A percentile compares a stretch with the other conserved stretches of the same genome.
Conservation (phyloP, 495 filamentous ascomycete species). For the Neurospora sp. region DNA sequence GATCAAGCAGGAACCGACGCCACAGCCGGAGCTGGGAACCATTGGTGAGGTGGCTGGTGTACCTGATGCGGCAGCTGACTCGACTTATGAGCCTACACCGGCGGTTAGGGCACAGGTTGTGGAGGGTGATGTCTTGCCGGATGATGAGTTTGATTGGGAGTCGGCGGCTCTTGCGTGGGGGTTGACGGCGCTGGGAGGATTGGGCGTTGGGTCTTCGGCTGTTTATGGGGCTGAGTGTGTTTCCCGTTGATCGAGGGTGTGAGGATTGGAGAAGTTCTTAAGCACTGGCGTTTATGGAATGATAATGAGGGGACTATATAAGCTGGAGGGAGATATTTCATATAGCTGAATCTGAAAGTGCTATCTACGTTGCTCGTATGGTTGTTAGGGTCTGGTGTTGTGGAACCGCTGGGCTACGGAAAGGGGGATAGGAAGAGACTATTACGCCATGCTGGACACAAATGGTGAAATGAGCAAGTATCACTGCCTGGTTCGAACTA, state of each 20-base stretch:
- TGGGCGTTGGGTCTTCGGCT: slow-evolving; percentile 29
- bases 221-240: slow-evolving; percentile 36
- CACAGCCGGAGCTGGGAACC: slow-evolving; percentile 12
- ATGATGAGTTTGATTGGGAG: slow-evolving; percentile 35
- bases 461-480: not conserved
- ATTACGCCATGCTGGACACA: too few relatives aligned
- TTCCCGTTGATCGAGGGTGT: slow-evolving; percentile 17
- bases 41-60: slow-evolving; percentile 3
- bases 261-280: not conserved
- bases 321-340: not conserved
- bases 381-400: not conserved
- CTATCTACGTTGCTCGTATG: not conserved
- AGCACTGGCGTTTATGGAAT: not conserved
- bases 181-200: slow-evolving; percentile 27
- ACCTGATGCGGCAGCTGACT: slow-evolving; percentile 5
- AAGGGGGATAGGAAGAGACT: not conserved
- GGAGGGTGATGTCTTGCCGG: slow-evolving; percentile 23
- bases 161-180: slow-evolving; percentile 35
- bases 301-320: not conserved
- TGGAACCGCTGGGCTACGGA: not conserved
- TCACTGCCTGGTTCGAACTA: not conserved
- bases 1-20: slow-evolving; percentile 14
- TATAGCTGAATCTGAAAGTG: not conserved
- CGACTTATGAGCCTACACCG: slow-evolving; percentile 20
- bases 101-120: slow-evolving; percentile 9